Evolutionary conservation across 495 filamentous ascomycete species (phyloP).

Genomic region (Daldinia childiae): DNA sequence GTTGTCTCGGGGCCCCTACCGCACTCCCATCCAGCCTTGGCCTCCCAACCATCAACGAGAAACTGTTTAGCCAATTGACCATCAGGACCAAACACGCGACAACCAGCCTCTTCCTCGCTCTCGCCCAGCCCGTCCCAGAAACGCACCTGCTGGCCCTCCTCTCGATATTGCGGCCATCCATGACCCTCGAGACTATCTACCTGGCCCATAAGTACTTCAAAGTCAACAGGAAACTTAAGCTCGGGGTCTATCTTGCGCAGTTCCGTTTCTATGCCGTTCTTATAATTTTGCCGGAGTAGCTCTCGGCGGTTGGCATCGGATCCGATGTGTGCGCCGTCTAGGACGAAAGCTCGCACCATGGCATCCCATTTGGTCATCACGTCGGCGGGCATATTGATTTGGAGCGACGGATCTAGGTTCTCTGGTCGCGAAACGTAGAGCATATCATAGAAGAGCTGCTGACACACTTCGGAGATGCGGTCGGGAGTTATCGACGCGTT

Average conservation of each 20-base stretch:
- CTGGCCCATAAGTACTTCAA: constrained; percentile 11
- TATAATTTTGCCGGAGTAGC: not conserved
- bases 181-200: constrained; percentile 17
- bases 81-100: constrained; percentile 7
- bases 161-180: constrained; percentile 24
- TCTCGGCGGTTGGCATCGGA: not conserved
- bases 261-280: constrained; percentile 1
- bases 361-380: constrained; percentile 13
- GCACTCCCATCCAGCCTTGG: constrained; percentile 17
- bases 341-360: constrained; percentile 9
- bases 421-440: not conserved
- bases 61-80: not conserved
- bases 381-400: constrained; percentile 10
- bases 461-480: not conserved
- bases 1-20: constrained; percentile 16
- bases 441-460: not conserved
- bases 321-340: constrained; percentile 4
- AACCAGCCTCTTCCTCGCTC: not conserved
- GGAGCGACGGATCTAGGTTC: constrained; percentile 1
- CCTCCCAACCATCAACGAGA: constrained; percentile 5
- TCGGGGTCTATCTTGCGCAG: not conserved
- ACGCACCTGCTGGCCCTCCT: constrained; percentile 9
- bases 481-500: not conserved
- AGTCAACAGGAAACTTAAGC: not conserved
- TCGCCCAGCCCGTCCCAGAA: constrained; percentile 26